Percentiles rank a stretch among this genome's conserved stretches.
These are phyloP conservation scores for Tuber indicum DNA, from an alignment of 495 filamentous ascomycete genomes.

Conservation along the genomic window DNA sequence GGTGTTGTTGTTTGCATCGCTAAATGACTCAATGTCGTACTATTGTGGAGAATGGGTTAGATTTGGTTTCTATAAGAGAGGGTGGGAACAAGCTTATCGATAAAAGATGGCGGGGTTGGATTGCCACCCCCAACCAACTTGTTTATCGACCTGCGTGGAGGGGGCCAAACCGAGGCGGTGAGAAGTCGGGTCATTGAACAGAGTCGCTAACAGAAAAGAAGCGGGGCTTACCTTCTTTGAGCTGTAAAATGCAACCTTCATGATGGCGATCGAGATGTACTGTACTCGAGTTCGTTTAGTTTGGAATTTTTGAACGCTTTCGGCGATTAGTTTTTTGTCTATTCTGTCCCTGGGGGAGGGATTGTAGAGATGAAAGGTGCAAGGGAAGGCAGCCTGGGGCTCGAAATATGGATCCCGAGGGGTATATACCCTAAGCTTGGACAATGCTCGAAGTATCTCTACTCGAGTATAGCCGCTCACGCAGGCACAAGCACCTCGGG, in stretches of 20 bases:
- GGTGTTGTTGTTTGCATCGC: constrained; percentile 17
- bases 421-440: not conserved
- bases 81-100: constrained; percentile 21
- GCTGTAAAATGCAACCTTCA: constrained; percentile 41
- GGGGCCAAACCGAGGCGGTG: not conserved
- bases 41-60: constrained; percentile 15
- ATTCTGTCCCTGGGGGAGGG: not conserved
- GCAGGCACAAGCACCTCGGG: not conserved
- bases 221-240: constrained; percentile 36
- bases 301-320: not conserved
- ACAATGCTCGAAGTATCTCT: not conserved
- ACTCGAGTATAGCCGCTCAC: not conserved
- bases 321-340: not conserved
- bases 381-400: not conserved
- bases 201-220: not conserved
- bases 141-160: not conserved
- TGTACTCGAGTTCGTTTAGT: too few species aligned
- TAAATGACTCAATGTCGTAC: constrained; percentile 40
- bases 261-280: constrained; percentile 2
- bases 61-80: not conserved
- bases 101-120: constrained; percentile 4
- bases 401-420: not conserved
- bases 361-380: not conserved
- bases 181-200: not conserved
- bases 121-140: not conserved